Percentiles rank a stretch among this genome's conserved stretches.
Conservation (phyloP, 192 early-diverging fungal genomes). For the Linnemannia schmuckeri region DNA sequence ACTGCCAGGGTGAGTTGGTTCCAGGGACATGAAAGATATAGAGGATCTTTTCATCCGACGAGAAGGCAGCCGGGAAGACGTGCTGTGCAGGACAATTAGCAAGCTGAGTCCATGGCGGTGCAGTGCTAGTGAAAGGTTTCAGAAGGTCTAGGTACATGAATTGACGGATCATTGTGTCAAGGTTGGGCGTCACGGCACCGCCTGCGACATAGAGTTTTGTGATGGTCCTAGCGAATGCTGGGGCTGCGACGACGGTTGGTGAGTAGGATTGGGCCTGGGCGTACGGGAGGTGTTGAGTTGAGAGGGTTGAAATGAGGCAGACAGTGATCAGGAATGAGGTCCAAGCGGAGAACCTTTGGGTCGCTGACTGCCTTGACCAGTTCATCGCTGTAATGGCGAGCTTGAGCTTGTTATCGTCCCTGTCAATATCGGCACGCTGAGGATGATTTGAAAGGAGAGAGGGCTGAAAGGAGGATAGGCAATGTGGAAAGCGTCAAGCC, state of each 20-base stretch:
- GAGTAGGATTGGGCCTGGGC: background rate
- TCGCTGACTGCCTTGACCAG: too few species aligned
- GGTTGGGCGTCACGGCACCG: background rate
- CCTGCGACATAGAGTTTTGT: background rate
- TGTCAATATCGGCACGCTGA: too few species aligned
- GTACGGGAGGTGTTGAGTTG: too few species aligned
- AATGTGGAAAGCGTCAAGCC: too few species aligned
- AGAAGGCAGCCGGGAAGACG: background rate
- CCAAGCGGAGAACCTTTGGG: too few species aligned
- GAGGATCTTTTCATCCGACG: background rate
- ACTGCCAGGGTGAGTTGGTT: background rate
- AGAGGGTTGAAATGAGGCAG: too few species aligned
- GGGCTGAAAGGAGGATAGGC: too few species aligned
- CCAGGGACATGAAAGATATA: background rate
- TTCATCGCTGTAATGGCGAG: too few species aligned
- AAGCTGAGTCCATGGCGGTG: background rate
- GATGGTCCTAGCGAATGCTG: background rate
- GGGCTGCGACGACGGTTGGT: background rate
- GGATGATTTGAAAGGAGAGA: too few species aligned
- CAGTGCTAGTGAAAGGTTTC: background rate
- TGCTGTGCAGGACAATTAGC: background rate
- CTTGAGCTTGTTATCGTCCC: too few species aligned
- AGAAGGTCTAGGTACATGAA: constrained; percentile 2
- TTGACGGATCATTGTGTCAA: background rate
- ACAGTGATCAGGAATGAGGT: too few species aligned